A percentile compares a stretch with the other conserved stretches of the same genome.
Conservation (phyloP, 345 rosid species). For the Moricandia moricandioides region DNA sequence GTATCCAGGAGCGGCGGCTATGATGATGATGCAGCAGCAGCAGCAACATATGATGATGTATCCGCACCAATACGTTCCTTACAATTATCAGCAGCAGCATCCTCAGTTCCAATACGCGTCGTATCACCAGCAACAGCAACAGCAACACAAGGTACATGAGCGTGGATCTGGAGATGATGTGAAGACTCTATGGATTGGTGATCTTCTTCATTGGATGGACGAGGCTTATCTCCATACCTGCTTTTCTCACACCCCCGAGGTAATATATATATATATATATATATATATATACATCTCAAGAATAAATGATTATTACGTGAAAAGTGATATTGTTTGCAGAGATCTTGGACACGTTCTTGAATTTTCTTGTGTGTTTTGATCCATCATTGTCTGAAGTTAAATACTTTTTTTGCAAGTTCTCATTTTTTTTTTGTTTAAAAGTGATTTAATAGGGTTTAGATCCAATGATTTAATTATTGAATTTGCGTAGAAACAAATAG, state of each 20-base stretch:
- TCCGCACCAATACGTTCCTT: constrained; percentile 57
- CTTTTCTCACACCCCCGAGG: constrained; percentile 77
- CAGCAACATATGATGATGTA: constrained; percentile 89
- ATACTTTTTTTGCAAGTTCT: not conserved
- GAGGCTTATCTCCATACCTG: constrained; percentile 75
- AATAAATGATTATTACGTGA: not conserved
- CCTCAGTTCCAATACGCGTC: constrained; percentile 5
- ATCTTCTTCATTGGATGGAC: constrained; percentile 91
- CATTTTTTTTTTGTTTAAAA: not conserved
- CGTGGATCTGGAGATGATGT: constrained; percentile 55
- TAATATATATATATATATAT: not conserved
- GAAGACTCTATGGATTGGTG: constrained; percentile 85
- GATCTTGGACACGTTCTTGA: constrained; percentile 14
- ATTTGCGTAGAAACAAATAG: constrained; percentile 12
- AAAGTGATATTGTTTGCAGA: not conserved
- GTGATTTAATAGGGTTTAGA: constrained; percentile 7
- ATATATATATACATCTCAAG: not conserved
- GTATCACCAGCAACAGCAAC: constrained; percentile 13
- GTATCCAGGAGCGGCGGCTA: constrained; percentile 80
- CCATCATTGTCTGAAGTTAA: not conserved
- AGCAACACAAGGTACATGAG: constrained; percentile 24
- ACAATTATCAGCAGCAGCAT: constrained; percentile 16
- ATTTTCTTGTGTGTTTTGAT: constrained; percentile 11
- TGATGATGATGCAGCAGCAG: constrained; percentile 82
- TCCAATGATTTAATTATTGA: constrained; percentile 19